Evolutionary conservation across 345 rosid genomes (phyloP).

Genomic region (Linum tenue): DNA sequence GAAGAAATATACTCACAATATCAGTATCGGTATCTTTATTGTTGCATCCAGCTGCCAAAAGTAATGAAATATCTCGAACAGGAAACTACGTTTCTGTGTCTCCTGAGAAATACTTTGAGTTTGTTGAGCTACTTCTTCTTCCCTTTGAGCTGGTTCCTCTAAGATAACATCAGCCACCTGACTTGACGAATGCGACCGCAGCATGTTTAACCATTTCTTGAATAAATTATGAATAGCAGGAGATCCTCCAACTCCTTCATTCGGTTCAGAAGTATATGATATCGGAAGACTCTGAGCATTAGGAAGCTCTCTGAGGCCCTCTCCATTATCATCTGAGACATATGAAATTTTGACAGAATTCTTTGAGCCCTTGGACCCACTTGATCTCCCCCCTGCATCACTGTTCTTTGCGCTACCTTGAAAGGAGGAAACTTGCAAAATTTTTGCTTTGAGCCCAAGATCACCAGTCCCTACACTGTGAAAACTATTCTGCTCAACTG

Average conservation of each 20-base stretch:
- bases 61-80: conserved; percentile 39
- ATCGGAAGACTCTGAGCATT: conserved; percentile 49
- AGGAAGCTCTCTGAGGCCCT: conserved; percentile 40
- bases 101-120: conserved; percentile 24
- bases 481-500: conserved; percentile 22
- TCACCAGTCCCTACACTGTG: conserved; percentile 56
- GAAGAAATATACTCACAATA: conserved; percentile 53
- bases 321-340: conserved; percentile 52
- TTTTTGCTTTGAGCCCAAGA: conserved; percentile 39
- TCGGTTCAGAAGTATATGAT: conserved; percentile 54
- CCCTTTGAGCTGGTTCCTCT: conserved; percentile 35
- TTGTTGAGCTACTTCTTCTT: conserved; percentile 11
- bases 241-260: conserved; percentile 43
- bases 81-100: conserved; percentile 26
- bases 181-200: conserved; percentile 35
- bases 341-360: conserved; percentile 61
- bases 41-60: conserved; percentile 63
- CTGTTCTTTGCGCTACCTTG: conserved; percentile 58
- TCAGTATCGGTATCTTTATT: conserved; percentile 56
- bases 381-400: conserved; percentile 41
- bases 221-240: conserved; percentile 69
- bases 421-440: conserved; percentile 60
- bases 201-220: conserved; percentile 41
- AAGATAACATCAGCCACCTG: conserved; percentile 43
- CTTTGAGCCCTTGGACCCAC: conserved; percentile 53